Evolutionary conservation across 495 filamentous ascomycete genomes (phyloP).

Genomic region (Corynascus novoguineensis): DNA sequence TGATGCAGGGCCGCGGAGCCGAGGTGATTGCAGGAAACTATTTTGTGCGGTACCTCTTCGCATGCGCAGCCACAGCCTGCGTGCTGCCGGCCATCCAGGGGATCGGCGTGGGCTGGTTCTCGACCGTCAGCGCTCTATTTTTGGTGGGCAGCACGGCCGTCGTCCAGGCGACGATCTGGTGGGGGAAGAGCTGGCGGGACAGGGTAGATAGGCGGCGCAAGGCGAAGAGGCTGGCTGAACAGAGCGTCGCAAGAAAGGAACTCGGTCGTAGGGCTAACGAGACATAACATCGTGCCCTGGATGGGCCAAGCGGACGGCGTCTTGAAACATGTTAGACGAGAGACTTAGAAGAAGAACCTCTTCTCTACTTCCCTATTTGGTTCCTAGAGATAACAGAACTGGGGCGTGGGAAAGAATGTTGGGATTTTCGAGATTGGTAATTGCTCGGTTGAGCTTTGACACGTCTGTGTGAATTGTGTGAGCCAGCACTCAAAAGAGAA

Average conservation of each 20-base stretch:
- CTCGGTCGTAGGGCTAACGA: neutral
- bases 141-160: slow-evolving; percentile 44
- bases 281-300: too few relatives aligned
- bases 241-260: slow-evolving; percentile 15
- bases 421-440: too few relatives aligned
- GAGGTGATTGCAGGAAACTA: slow-evolving; percentile 73
- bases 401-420: too few relatives aligned
- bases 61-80: slow-evolving; percentile 57
- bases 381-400: too few relatives aligned
- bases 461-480: too few relatives aligned
- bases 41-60: slow-evolving; percentile 64
- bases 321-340: too few relatives aligned
- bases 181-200: slow-evolving; percentile 53
- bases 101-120: slow-evolving; percentile 66
- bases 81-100: slow-evolving; percentile 59
- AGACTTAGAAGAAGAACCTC: too few relatives aligned
- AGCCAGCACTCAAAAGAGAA: too few relatives aligned
- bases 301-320: too few relatives aligned
- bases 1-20: slow-evolving; percentile 59
- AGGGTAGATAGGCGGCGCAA: slow-evolving; percentile 32
- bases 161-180: slow-evolving; percentile 45
- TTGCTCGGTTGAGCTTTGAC: too few relatives aligned
- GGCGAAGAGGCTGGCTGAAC: slow-evolving; percentile 20
- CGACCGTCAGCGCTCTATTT: slow-evolving; percentile 52
- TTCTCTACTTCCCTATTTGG: too few relatives aligned